phyloP scores from a whole-genome alignment of 225 moss, liverwort and hornwort genomes.

The Thuidium tamariscinum region DNA sequence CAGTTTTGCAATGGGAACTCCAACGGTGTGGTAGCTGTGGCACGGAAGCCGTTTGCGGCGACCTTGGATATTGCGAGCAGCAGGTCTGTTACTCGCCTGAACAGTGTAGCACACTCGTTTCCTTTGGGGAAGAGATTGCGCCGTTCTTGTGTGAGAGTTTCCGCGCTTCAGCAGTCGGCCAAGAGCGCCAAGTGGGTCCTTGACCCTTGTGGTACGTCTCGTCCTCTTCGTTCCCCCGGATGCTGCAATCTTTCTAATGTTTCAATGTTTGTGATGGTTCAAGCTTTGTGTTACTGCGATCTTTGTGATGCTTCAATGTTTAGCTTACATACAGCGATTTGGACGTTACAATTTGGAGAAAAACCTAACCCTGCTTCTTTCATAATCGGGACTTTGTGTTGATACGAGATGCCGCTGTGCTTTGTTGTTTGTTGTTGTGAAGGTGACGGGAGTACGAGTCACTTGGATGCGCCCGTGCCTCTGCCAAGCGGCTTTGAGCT shows the following conservation, averaged over 20 bases:
- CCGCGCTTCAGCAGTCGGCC: constrained; percentile 33
- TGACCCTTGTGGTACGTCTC: constrained; percentile 53
- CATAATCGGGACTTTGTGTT: background rate
- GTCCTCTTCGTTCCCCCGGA: background rate
- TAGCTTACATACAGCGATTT: background rate
- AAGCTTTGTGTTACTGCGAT: background rate
- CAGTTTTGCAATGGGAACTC: background rate
- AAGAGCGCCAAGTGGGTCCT: constrained; percentile 59
- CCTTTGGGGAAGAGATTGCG: constrained; percentile 17
- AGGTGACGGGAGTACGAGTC: constrained; percentile 67
- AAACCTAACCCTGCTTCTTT: background rate
- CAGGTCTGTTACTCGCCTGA: background rate
- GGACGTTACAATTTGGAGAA: background rate
- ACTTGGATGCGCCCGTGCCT: constrained; percentile 50
- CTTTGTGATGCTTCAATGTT: background rate
- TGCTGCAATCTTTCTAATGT: background rate
- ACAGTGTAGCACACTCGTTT: background rate
- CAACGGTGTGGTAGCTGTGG: background rate
- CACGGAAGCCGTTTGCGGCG: constrained; percentile 4
- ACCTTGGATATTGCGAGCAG: background rate
- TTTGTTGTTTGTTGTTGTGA: background rate
- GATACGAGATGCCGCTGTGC: background rate
- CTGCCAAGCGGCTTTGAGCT: constrained; percentile 62
- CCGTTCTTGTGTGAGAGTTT: constrained; percentile 6
- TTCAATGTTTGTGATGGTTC: background rate